A percentile compares a stretch with the other conserved stretches of the same genome.
Evolutionary conservation across 2,329 filamentous ascomycete species (phyloP).

Genomic region (Aureobasidium melanogenum): DNA sequence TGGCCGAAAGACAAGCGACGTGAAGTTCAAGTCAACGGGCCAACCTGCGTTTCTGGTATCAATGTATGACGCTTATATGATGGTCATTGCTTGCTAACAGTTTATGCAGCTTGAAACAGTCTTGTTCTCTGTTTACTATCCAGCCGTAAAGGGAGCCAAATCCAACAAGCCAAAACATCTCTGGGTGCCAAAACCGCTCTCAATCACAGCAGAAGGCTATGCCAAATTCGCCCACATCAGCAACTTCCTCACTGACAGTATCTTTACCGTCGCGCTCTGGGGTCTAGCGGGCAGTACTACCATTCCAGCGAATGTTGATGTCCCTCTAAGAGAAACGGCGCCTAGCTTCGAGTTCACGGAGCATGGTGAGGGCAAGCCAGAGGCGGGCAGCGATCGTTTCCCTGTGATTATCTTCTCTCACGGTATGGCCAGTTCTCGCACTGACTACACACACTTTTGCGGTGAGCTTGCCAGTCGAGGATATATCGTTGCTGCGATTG

Average conservation of each 20-base stretch:
- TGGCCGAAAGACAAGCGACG: conserved; percentile 27
- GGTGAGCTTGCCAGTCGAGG: conserved; percentile 39
- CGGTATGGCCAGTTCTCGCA: conserved; percentile 37
- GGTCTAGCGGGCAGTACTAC: conserved; percentile 31
- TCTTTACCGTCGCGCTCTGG: conserved; percentile 36
- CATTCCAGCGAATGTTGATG: conserved; percentile 36
- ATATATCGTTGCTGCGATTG: conserved; percentile 37
- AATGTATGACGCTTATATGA: neutral
- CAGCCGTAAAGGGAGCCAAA: conserved; percentile 24
- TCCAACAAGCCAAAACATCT: conserved; percentile 26
- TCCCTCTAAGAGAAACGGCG: conserved; percentile 29
- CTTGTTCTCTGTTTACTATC: conserved; percentile 39
- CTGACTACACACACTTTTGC: conserved; percentile 38
- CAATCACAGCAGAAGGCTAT: conserved; percentile 35
- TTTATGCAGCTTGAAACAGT: conserved; percentile 30
- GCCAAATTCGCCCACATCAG: conserved; percentile 33
- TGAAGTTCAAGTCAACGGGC: conserved; percentile 29
- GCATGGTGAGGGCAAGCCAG: conserved; percentile 14
- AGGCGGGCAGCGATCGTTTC: conserved; percentile 23
- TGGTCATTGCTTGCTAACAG: neutral
- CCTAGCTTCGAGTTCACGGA: conserved; percentile 14
- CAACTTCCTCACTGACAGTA: conserved; percentile 26
- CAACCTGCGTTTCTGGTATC: conserved; percentile 31
- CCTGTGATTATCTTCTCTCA: conserved; percentile 40
- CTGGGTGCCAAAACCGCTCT: conserved; percentile 37